These are phyloP conservation scores for Tetrapyrgos nigripes DNA, from an alignment of 1,284 basidiomycete species.

Conservation along the genomic window DNA sequence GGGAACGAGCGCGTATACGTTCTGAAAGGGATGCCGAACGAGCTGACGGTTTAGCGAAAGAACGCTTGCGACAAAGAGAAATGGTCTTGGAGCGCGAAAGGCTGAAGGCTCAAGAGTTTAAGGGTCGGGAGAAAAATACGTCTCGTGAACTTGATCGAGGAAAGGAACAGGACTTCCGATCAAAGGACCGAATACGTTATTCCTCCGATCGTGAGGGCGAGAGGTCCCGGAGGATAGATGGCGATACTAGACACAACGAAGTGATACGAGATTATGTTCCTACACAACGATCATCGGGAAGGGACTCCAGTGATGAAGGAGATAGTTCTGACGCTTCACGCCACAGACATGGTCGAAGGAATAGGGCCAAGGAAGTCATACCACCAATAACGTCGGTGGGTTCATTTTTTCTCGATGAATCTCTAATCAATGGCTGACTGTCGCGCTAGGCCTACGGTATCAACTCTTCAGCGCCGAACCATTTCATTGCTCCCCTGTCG, in stretches of 20 bases:
- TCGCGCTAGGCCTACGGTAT: conserved; percentile 4
- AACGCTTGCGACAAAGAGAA: conserved; percentile 12
- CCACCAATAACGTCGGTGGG: conserved; percentile 25
- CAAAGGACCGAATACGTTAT: conserved; percentile 2
- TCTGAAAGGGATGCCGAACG: not conserved
- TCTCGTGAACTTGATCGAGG: not conserved
- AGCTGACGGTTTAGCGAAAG: not conserved
- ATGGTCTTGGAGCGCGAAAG: conserved; percentile 16
- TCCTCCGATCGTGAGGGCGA: conserved; percentile 1
- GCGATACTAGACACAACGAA: conserved; percentile 9
- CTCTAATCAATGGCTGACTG: not conserved
- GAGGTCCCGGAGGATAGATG: not conserved
- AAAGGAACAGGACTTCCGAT: not conserved
- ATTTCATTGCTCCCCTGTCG: not conserved
- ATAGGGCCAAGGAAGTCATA: conserved; percentile 24
- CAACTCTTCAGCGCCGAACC: not conserved
- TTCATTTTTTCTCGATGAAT: not conserved
- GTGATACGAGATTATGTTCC: not conserved
- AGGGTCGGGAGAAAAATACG: not conserved
- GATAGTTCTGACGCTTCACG: conserved; percentile 28
- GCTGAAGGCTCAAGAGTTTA: conserved; percentile 14
- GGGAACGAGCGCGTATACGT: conserved; percentile 13
- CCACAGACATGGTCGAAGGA: conserved; percentile 16
- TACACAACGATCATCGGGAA: not conserved
- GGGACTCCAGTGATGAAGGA: conserved; percentile 22